These are phyloP conservation scores for Globisporangium yorkense DNA, from an alignment of 352 stramenopile genomes.

Conservation along the genomic window DNA sequence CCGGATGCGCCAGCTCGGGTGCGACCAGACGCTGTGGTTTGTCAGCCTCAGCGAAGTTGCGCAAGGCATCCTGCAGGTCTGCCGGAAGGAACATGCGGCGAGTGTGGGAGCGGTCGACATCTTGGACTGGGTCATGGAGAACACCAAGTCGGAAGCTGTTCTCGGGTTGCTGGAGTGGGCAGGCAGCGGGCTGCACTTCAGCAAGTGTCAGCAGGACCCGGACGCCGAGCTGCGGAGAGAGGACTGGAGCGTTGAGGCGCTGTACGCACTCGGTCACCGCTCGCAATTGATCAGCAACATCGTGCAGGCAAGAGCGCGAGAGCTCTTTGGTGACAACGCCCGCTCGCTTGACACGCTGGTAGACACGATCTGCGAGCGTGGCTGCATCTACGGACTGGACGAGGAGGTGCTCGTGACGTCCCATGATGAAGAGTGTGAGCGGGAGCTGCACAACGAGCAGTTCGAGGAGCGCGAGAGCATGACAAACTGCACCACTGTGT, in stretches of 20 bases:
- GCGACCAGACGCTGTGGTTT: conserved; percentile 63
- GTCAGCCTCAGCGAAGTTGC: conserved; percentile 63
- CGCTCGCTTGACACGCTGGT: conserved; percentile 7
- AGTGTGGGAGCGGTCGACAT: conserved; percentile 34
- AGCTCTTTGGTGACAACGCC: not conserved
- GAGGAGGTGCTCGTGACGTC: conserved; percentile 32
- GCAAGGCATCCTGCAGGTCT: conserved; percentile 30
- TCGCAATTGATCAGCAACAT: conserved; percentile 29
- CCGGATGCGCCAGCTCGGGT: conserved; percentile 76
- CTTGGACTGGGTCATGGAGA: conserved; percentile 86
- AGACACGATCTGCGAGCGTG: conserved; percentile 13
- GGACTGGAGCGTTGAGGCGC: conserved; percentile 35
- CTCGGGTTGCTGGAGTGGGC: conserved; percentile 74
- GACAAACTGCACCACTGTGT: conserved; percentile 5
- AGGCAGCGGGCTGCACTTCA: conserved; percentile 66
- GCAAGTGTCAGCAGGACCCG: conserved; percentile 19
- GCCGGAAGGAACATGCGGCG: not conserved
- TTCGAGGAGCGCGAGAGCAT: conserved; percentile 32
- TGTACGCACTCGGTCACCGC: conserved; percentile 27
- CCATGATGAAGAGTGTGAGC: conserved; percentile 47
- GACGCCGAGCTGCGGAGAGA: conserved; percentile 32
- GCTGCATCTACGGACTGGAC: conserved; percentile 25
- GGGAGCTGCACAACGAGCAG: conserved; percentile 50
- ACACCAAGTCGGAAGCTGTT: conserved; percentile 63
- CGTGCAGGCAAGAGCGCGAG: conserved; percentile 16